Base-by-base conservation (phyloP, 78 protist genomes). In the Mantamonas sphyraenae region DNA sequence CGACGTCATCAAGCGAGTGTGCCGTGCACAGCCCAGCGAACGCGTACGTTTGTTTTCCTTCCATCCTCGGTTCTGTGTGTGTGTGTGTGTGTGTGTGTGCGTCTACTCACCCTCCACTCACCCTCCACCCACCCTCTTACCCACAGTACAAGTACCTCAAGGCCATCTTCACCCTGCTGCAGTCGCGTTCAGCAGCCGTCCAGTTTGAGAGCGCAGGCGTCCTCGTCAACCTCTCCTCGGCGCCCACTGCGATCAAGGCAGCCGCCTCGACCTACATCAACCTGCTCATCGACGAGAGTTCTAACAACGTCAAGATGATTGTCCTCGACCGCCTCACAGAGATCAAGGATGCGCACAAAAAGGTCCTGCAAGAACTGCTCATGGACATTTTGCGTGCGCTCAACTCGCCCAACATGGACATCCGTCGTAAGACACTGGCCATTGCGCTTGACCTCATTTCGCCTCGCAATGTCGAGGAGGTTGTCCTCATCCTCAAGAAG, bases 291-390 rank as follows among this genome's bases (percentile, higher is more conserved):
- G 67, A 76, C 33, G 77, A 89, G 67, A 53, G 78, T 34, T 96
- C 92, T 80, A 86, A 86, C 92, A 92, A 91, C 74, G 95, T 92
- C 40, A 89, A 87, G 73, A 80, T 95, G 71, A 89, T 95, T 42
- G 92, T 90, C 28, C 76, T 92, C 40, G 94, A 90, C 50, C 58
- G 85, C 33, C 67, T 87, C 26, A 31, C 63, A 28, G 92, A 77
- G 10, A 74, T 94, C 53, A 84, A 88, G 74, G 19, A 37, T 56
- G 58, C 56, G 40, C 84, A 83, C 70, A 31, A 68, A 43, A 24
- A 39, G 8, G 78, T 91, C n/a, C 61, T 87, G 65, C 83, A 87
- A 50, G 93, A 89, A 33, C 30, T 80, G 35, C 58, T 92, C 45
- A 93, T 95, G 98, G 98, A 95, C 76, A 68, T 95, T 19, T 35